Conservation (phyloP, 2,329 filamentous ascomycete genomes). For the Incumbomyces delicatus region DNA sequence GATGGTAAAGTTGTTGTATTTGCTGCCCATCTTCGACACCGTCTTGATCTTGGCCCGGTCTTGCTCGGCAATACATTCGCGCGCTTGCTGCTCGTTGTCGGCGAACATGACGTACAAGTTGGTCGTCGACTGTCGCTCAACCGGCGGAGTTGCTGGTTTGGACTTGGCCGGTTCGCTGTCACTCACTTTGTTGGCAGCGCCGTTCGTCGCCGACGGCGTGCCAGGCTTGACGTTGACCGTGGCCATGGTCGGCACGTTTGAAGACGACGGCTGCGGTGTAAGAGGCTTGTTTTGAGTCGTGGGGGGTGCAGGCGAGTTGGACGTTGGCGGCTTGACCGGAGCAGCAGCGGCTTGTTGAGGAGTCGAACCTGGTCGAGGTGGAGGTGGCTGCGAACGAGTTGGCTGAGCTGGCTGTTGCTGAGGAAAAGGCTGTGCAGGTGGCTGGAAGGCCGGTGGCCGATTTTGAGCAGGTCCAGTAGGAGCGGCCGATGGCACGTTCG, state of each 20-base stretch:
- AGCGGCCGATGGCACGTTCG: constrained; percentile 23
- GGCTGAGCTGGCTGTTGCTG: constrained; percentile 26
- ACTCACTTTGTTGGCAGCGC: constrained; percentile 32
- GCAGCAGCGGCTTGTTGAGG: constrained; percentile 7
- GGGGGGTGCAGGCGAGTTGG: constrained; percentile 32
- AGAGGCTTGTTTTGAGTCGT: constrained; percentile 42
- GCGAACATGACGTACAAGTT: constrained; percentile 87
- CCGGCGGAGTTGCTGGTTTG: constrained; percentile 43
- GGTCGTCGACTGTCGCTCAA: constrained; percentile 56
- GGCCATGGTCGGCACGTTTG: constrained; percentile 20
- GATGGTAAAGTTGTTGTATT: constrained; percentile 74
- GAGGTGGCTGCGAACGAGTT: constrained; percentile 23
- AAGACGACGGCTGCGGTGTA: constrained; percentile 36
- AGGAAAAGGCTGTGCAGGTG: constrained; percentile 28
- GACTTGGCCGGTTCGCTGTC: constrained; percentile 43
- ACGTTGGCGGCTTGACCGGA: constrained; percentile 22
- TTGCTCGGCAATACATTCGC: constrained; percentile 71
- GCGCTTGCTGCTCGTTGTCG: constrained; percentile 70
- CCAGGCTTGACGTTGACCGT: constrained; percentile 30
- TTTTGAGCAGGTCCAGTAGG: constrained; percentile 29
- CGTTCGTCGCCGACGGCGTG: constrained; percentile 36
- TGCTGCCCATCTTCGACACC: constrained; percentile 53
- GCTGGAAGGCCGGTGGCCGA: constrained; percentile 33
- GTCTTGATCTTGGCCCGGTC: constrained; percentile 71
- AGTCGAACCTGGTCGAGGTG: constrained; percentile 11